Conservation (phyloP, 2,329 filamentous ascomycete genomes). For the Talaromyces sp. region DNA sequence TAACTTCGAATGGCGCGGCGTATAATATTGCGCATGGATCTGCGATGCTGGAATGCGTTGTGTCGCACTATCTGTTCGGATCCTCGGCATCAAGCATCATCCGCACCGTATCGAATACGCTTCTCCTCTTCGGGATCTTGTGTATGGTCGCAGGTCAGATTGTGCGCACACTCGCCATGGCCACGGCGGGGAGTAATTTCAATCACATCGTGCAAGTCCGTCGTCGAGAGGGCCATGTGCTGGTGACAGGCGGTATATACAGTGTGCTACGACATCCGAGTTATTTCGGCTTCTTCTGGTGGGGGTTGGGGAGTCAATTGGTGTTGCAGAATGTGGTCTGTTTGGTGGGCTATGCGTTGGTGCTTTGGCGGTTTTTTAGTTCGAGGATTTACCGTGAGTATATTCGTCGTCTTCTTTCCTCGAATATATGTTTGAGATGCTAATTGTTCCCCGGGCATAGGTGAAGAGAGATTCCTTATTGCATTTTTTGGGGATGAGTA, state of each 20-base stretch:
- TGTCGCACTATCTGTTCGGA: slow-evolving; percentile 42
- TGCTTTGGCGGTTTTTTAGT: slow-evolving; percentile 84
- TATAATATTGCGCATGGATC: slow-evolving; percentile 80
- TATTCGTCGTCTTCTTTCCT: not conserved
- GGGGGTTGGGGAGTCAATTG: slow-evolving; percentile 91
- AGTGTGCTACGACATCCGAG: slow-evolving; percentile 73
- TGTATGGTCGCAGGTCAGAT: slow-evolving; percentile 69
- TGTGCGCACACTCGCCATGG: slow-evolving; percentile 80
- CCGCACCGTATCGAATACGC: slow-evolving; percentile 29
- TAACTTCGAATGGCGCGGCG: slow-evolving; percentile 76
- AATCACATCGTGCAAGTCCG: slow-evolving; percentile 77
- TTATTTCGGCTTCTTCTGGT: slow-evolving; percentile 99
- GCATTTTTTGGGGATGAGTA: slow-evolving; percentile 85
- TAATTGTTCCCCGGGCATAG: slow-evolving; percentile 34
- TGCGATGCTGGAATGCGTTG: slow-evolving; percentile 69
- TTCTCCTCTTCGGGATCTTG: slow-evolving; percentile 56
- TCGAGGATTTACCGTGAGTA: slow-evolving; percentile 63
- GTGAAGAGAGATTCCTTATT: slow-evolving; percentile 75
- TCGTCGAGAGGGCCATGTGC: slow-evolving; percentile 66
- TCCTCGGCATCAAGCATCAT: slow-evolving; percentile 36
- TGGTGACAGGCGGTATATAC: slow-evolving; percentile 86
- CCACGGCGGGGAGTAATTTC: slow-evolving; percentile 83
- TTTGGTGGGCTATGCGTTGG: slow-evolving; percentile 66
- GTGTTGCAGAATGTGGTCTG: slow-evolving; percentile 82
- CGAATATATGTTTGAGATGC: slow-evolving; percentile 32